phyloP scores from a whole-genome alignment of 2,329 filamentous ascomycete species.

The Neodidymelliopsis sp. region DNA sequence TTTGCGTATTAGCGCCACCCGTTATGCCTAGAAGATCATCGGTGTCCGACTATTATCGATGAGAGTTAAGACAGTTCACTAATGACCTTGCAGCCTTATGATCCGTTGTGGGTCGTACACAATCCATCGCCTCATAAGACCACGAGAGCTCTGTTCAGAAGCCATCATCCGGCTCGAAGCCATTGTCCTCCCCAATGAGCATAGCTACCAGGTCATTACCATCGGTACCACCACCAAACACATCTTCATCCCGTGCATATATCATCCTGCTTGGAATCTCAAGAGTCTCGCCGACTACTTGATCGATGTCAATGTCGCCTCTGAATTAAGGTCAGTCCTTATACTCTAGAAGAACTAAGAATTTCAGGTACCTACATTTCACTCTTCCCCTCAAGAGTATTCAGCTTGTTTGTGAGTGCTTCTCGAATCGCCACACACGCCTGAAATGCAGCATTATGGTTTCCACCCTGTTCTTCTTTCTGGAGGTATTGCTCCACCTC shows the following conservation, averaged over 20 bases:
- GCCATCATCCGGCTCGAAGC: background rate
- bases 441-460: conserved; percentile 24
- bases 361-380: background rate
- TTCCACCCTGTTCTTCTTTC: conserved; percentile 1
- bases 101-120: no score
- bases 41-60: no score
- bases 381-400: background rate
- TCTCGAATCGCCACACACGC: conserved; percentile 31
- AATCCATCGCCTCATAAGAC: background rate
- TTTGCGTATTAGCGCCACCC: no score
- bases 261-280: conserved; percentile 13
- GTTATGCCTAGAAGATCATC: no score
- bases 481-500: conserved; percentile 29
- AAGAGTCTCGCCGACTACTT: background rate
- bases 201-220: conserved; percentile 18
- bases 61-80: no score
- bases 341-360: no score
- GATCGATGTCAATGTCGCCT: background rate
- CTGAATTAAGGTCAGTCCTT: background rate
- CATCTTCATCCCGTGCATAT: background rate
- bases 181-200: conserved; percentile 20
- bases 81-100: no score
- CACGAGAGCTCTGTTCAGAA: background rate
- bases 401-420: conserved; percentile 13
- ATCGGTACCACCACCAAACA: conserved; percentile 5